phyloP scores from a whole-genome alignment of 2,329 filamentous ascomycete species.

The Sclerotinia subarctica region DNA sequence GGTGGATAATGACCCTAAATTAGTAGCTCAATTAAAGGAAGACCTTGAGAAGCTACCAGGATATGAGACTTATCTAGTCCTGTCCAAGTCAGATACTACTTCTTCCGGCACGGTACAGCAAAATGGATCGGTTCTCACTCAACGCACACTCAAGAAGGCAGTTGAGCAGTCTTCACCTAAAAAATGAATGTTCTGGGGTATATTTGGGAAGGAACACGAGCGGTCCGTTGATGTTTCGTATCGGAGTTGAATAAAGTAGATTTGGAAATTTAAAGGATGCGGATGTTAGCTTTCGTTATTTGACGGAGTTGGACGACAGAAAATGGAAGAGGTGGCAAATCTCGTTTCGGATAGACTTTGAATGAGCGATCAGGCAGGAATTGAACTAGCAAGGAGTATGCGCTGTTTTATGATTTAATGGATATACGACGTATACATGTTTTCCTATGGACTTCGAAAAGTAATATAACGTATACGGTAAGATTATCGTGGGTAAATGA shows the following conservation, averaged over 20 bases:
- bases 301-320: neutral
- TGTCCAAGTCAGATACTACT: neutral
- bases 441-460: neutral
- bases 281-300: neutral
- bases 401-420: neutral
- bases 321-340: neutral
- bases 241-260: neutral
- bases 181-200: neutral
- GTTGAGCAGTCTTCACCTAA: neutral
- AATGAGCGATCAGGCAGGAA: neutral
- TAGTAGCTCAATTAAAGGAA: neutral
- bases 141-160: neutral
- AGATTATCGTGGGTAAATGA: neutral
- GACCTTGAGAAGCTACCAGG: neutral
- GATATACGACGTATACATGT: too few relatives aligned
- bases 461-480: neutral
- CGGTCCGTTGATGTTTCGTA: neutral
- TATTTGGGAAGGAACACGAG: too few relatives aligned
- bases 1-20: fast-evolving
- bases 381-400: neutral
- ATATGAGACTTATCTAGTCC: neutral
- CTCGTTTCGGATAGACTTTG: neutral
- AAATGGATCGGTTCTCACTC: too few relatives aligned
- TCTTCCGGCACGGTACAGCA: neutral
- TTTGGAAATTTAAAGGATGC: neutral